phyloP scores from a whole-genome alignment of 495 filamentous ascomycete species.

The Tuber brumale region DNA sequence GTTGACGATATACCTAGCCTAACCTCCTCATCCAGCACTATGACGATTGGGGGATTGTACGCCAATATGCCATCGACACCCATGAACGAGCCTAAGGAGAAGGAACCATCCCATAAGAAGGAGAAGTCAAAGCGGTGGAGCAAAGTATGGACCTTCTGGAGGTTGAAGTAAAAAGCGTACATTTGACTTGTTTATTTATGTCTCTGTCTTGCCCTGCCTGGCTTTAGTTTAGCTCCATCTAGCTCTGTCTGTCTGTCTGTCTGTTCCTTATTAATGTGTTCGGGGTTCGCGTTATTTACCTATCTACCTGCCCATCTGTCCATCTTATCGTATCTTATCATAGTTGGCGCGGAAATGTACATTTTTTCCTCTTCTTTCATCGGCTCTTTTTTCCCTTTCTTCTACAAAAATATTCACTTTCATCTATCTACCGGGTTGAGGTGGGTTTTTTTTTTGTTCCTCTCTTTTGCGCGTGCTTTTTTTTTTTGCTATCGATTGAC shows the following conservation, averaged over 20 bases:
- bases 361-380: not conserved
- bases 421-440: not conserved
- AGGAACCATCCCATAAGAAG: constrained; percentile 30
- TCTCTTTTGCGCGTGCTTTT: not conserved
- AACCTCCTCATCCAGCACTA: constrained; percentile 40
- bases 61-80: constrained; percentile 40
- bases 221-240: not conserved
- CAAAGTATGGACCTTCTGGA: constrained; percentile 41
- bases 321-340: not conserved
- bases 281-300: not conserved
- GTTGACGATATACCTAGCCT: constrained; percentile 42
- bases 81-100: constrained; percentile 20
- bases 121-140: constrained; percentile 40
- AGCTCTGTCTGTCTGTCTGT: not conserved
- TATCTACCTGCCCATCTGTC: not conserved
- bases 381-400: not conserved
- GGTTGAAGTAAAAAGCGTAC: constrained; percentile 25
- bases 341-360: not conserved
- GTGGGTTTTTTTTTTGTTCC: not conserved
- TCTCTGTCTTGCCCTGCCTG: not conserved
- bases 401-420: not conserved
- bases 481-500: constrained; percentile 1
- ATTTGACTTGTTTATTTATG: not conserved
- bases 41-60: constrained; percentile 41
- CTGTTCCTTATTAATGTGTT: not conserved